Evolutionary conservation across 2,329 filamentous ascomycete species (phyloP), one percentile per base, ranked within the genome.

Genomic region (Aspergillus sp.): DNA sequence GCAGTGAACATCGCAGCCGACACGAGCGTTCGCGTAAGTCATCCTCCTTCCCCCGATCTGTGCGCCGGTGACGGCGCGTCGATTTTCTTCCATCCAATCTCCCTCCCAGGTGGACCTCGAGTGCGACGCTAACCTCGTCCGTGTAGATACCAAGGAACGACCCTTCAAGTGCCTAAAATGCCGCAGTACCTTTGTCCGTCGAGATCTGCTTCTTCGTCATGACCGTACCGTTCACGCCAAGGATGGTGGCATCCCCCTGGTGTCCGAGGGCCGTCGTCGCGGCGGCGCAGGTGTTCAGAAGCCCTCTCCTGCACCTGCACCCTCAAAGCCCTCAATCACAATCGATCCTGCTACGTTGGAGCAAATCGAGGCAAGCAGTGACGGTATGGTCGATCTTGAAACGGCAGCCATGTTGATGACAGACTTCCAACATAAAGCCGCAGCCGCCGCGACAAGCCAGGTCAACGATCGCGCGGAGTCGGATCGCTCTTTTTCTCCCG

Each of bases 131-230:
- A 21, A 52, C 21, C 16, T 45, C 20, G 4, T 29, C 9, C 7
- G 47, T 57, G 57, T 74, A 97, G 93, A 97, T 75, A 99, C 94
- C 60, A 99, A 99, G 78, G 94, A 97, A 76, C 88, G 94, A 58
- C 94, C 94, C 34, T 99, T 99, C 83, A 97, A 97, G 75, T 99
- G 94, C 77, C 83, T 91, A 79, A 99, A 99, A 79, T 99, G 94
- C 76, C 85, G 92, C 69, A 97, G 92, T 81, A 99, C 94, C 57
- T 99, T 99, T 72, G 94, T 99, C 66, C 90, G 94, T 72, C 90
- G 94, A 76, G 94, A 99, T 77, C 83, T 99, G 58, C 86, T 99
- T 49, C 86, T 99, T 62, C 89, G 94, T 73, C 94, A 99, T 78
- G 94, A 99, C 76, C 89, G 94, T 67, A 99, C 94, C 60, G 94